phyloP scores from a whole-genome alignment of 176 grass and related monocot species.

The Ensete glaucum region DNA sequence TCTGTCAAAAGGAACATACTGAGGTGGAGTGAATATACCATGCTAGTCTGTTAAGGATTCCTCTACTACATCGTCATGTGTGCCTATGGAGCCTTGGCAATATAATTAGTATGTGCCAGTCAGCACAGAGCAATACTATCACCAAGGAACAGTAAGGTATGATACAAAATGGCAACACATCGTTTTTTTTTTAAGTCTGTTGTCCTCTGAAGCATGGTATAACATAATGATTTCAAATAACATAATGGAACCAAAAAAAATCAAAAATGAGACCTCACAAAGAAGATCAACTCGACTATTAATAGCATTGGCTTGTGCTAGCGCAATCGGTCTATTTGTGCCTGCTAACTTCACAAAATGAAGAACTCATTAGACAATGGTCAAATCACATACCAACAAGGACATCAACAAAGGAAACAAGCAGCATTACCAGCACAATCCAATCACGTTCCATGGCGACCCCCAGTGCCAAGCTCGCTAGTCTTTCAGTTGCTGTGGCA shows the following conservation, averaged over 20 bases:
- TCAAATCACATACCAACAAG: not conserved
- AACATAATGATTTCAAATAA: not conserved
- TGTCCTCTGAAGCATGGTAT: no score
- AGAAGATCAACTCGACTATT: slow-evolving; percentile 45
- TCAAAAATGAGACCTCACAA: slow-evolving; percentile 35
- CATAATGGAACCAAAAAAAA: not conserved
- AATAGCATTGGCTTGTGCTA: slow-evolving; percentile 47
- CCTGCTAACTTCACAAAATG: slow-evolving; percentile 43
- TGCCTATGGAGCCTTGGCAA: no score
- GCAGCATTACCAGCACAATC: slow-evolving; percentile 30
- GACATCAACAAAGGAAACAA: not conserved
- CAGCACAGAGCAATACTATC: no score
- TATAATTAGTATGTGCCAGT: no score
- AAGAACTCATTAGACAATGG: not conserved
- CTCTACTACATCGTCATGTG: no score
- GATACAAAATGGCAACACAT: no score
- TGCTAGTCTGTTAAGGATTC: no score
- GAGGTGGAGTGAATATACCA: no score
- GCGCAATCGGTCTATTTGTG: slow-evolving; percentile 30
- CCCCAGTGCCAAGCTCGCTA: slow-evolving; percentile 38
- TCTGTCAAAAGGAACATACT: no score
- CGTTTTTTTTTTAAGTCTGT: no score
- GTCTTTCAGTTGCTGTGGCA: slow-evolving; percentile 37
- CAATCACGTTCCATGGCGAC: slow-evolving; percentile 43
- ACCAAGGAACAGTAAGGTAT: no score